These are phyloP conservation scores for Saccharomycopsis phalli DNA, from an alignment of 1,139 yeast genomes.

Conservation along the genomic window DNA sequence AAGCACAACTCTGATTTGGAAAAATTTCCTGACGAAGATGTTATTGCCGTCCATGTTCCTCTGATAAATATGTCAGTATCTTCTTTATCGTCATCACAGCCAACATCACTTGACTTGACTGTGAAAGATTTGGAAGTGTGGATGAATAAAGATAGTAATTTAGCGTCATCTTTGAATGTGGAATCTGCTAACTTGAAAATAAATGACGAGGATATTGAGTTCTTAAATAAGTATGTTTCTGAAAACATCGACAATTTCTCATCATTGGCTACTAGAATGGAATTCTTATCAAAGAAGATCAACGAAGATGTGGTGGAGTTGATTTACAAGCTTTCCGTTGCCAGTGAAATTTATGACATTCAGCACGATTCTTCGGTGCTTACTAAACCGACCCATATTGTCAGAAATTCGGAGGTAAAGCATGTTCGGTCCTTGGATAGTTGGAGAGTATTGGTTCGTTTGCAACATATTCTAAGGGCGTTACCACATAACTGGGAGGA, in stretches of 20 bases:
- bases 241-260: background rate
- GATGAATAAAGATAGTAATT: slow-evolving; percentile 23
- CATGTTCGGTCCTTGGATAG: slow-evolving; percentile 78
- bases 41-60: too few relatives aligned
- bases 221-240: background rate
- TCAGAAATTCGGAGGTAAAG: slow-evolving; percentile 50
- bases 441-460: slow-evolving; percentile 77
- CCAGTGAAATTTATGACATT: slow-evolving; percentile 51
- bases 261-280: slow-evolving; percentile 11
- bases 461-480: slow-evolving; percentile 60
- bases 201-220: background rate
- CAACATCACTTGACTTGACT: too few relatives aligned
- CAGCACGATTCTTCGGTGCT: slow-evolving; percentile 83
- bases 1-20: too few relatives aligned
- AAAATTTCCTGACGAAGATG: too few relatives aligned
- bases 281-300: slow-evolving; percentile 20
- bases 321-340: slow-evolving; percentile 49
- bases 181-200: slow-evolving; percentile 6
- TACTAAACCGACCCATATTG: slow-evolving; percentile 78
- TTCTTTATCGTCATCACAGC: too few relatives aligned
- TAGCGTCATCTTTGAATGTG: slow-evolving; percentile 14
- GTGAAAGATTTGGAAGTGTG: slow-evolving; percentile 32
- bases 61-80: too few relatives aligned
- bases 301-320: slow-evolving; percentile 32
- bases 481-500: slow-evolving; percentile 48